These are phyloP conservation scores for Candolleomyces eurysporus DNA, from an alignment of 768 basidiomycete species.

Conservation along the genomic window DNA sequence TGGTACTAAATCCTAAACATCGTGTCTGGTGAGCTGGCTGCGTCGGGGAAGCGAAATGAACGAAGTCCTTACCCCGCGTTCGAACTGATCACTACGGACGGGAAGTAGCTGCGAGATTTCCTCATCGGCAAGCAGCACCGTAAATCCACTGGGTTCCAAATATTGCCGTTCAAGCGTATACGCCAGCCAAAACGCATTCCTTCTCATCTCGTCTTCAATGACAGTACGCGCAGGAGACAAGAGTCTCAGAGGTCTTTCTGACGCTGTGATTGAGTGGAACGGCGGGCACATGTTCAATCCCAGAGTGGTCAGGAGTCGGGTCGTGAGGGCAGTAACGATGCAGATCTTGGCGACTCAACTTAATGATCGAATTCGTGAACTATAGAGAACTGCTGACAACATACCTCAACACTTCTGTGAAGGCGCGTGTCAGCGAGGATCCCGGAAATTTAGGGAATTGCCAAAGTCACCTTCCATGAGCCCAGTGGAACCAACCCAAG, in stretches of 20 bases:
- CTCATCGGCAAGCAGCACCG: constrained; percentile 66
- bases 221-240: constrained; percentile 55
- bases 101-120: constrained; percentile 74
- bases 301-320: constrained; percentile 44
- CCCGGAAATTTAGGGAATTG: no score
- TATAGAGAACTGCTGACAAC: no score
- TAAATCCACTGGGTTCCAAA: constrained; percentile 69
- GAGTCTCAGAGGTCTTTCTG: constrained; percentile 53
- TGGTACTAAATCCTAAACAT: constrained; percentile 41
- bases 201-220: constrained; percentile 67
- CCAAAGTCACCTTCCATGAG: constrained; percentile 53
- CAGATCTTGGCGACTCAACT: no score
- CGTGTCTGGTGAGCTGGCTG: not conserved
- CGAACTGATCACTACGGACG: constrained; percentile 55
- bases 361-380: no score
- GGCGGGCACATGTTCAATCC: constrained; percentile 68
- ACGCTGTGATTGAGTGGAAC: constrained; percentile 63
- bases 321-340: no score
- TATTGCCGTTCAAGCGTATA: constrained; percentile 68
- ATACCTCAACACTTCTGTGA: no score
- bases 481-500: constrained; percentile 73
- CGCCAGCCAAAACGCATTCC: constrained; percentile 73
- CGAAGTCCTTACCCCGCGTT: constrained; percentile 49
- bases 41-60: not conserved
- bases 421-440: no score